Conservation (phyloP, 495 filamentous ascomycete genomes). For the Penicillium turbatum region DNA sequence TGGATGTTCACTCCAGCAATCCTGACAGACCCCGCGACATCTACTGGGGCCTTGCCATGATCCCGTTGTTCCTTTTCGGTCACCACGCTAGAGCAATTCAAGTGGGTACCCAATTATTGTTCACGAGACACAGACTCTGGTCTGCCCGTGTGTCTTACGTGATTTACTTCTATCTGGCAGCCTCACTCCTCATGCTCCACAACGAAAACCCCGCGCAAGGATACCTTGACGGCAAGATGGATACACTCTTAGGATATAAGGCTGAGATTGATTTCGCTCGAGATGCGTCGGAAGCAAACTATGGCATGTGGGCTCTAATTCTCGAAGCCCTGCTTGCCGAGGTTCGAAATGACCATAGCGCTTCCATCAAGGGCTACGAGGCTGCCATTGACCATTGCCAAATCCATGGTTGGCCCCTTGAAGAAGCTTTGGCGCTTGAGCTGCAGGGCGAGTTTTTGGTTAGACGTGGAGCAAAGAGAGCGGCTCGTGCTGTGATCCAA, state of each 20-base stretch:
- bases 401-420: conserved; percentile 69
- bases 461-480: conserved; percentile 63
- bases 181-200: conserved; percentile 60
- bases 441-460: conserved; percentile 67
- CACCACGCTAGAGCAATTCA: conserved; percentile 66
- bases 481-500: conserved; percentile 65
- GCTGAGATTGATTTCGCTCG: conserved; percentile 65
- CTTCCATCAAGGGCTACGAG: conserved; percentile 65
- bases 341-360: conserved; percentile 55
- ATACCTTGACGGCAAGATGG: conserved; percentile 51
- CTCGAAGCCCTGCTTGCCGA: conserved; percentile 72
- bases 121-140: conserved; percentile 61
- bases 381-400: conserved; percentile 74
- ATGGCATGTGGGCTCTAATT: conserved; percentile 68
- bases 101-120: conserved; percentile 57
- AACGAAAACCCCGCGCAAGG: conserved; percentile 50
- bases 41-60: conserved; percentile 69
- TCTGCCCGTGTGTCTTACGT: conserved; percentile 64
- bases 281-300: conserved; percentile 69
- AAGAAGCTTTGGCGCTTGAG: conserved; percentile 78
- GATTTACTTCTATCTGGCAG: conserved; percentile 63
- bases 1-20: conserved; percentile 48
- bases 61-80: conserved; percentile 70
- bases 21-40: conserved; percentile 59
- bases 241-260: conserved; percentile 54